A percentile compares a stretch with the other conserved stretches of the same genome.
Evolutionary conservation across 352 stramenopile species (phyloP).

Genomic region (Pythium brachiatum): DNA sequence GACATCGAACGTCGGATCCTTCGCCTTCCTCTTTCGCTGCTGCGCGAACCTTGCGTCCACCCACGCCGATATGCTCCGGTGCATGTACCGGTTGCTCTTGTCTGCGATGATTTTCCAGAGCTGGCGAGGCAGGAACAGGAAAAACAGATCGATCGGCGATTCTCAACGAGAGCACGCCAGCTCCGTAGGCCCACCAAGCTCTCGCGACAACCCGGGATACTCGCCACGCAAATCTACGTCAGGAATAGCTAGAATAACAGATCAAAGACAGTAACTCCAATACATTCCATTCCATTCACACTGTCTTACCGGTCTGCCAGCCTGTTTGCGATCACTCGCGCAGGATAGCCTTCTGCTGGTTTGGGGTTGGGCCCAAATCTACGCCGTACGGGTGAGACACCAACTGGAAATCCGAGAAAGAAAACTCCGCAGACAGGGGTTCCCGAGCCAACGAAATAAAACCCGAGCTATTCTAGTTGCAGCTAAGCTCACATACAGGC

Average conservation of each 20-base stretch:
- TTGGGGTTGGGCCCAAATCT: too few species aligned
- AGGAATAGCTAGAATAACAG: too few species aligned
- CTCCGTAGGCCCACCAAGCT: too few species aligned
- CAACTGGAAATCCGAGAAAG: neutral
- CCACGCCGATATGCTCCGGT: neutral
- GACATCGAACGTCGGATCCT: neutral
- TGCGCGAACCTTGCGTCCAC: neutral
- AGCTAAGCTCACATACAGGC: neutral
- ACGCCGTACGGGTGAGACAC: too few species aligned
- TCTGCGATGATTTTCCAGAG: neutral
- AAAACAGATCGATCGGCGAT: constrained; percentile 1
- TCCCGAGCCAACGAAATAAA: neutral
- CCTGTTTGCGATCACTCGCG: too few species aligned
- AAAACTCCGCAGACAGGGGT: neutral
- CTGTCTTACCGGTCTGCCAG: too few species aligned
- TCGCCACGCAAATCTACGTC: too few species aligned
- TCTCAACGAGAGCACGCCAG: neutral
- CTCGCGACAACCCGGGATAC: too few species aligned
- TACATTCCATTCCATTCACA: too few species aligned
- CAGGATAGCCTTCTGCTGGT: too few species aligned
- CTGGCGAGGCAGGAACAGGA: neutral
- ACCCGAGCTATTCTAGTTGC: neutral
- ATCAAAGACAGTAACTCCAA: too few species aligned
- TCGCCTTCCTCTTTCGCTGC: neutral
- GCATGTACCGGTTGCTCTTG: neutral